Conservation (phyloP, 345 rosid genomes). For the Ceriops tagal region DNA sequence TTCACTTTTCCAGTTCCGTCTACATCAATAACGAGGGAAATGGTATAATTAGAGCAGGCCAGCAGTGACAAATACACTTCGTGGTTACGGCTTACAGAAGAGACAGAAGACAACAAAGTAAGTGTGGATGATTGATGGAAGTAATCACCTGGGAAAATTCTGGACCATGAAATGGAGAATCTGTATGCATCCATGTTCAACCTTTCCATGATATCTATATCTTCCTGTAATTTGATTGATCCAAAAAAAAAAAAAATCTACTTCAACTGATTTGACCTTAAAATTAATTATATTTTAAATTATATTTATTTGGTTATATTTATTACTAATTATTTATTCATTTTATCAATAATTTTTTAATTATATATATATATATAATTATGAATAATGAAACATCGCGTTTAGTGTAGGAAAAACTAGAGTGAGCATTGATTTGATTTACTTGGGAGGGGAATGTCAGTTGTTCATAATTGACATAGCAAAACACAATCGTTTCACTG, state of each 20-base stretch:
- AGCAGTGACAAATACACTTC: not conserved
- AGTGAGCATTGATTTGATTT: no score
- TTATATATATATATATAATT: not conserved
- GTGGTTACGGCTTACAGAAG: no score
- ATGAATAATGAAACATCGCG: not conserved
- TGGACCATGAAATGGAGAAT: conserved; percentile 97
- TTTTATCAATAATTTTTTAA: no score
- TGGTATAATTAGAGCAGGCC: not conserved
- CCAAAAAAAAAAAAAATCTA: no score
- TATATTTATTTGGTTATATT: no score
- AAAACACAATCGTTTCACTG: no score
- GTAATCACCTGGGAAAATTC: conserved; percentile 90
- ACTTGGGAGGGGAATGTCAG: no score
- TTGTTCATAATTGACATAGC: no score
- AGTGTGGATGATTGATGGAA: not conserved
- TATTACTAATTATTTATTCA: no score
- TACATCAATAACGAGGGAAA: conserved; percentile 23
- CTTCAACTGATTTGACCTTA: no score
- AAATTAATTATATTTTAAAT: no score
- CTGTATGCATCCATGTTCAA: conserved; percentile 92
- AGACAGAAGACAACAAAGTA: not conserved
- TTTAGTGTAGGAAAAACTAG: not conserved
- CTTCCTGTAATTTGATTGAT: conserved; percentile 45
- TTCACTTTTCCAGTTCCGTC: conserved; percentile 86
- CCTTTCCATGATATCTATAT: conserved; percentile 67